Conservation (phyloP, 495 filamentous ascomycete genomes). For the Aspergillus indologenus region DNA sequence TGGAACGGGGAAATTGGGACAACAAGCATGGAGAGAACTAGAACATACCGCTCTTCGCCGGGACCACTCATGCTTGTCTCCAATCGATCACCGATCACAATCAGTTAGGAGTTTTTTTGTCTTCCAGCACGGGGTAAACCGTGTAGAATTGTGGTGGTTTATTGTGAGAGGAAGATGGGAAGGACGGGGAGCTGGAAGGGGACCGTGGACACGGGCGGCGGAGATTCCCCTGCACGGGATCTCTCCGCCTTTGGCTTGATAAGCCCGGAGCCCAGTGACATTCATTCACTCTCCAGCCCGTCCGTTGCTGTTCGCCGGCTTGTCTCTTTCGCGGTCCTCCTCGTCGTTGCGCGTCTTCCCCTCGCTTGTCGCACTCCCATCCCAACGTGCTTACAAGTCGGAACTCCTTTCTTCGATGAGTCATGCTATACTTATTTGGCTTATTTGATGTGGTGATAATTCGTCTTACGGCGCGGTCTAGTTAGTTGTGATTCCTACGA, state of each 20-base stretch:
- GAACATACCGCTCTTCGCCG: conserved; percentile 37
- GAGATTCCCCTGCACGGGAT: neutral
- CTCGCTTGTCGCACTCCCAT: conserved; percentile 1
- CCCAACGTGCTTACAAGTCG: neutral
- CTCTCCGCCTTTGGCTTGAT: neutral
- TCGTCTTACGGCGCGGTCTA: conserved; percentile 5
- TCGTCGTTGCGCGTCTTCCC: neutral
- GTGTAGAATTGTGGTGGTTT: neutral
- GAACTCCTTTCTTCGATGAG: neutral
- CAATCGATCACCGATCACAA: neutral
- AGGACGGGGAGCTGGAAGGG: neutral
- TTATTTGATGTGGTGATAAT: conserved; percentile 8
- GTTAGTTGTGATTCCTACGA: conserved; percentile 4
- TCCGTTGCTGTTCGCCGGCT: neutral
- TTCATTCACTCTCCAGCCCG: too few relatives aligned
- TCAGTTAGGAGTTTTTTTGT: neutral
- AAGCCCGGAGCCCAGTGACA: too few relatives aligned
- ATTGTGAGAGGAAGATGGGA: neutral
- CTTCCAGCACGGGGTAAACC: neutral
- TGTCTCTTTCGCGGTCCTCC: neutral
- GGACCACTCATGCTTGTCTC: conserved; percentile 33
- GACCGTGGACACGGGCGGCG: too few relatives aligned
- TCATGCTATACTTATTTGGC: conserved; percentile 16
- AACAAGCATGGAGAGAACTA: neutral
- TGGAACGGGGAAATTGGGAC: neutral